Evolutionary conservation across 305 asterid genomes (phyloP), one percentile per base, ranked within the genome.

Genomic region (Caryopteris hybrid): DNA sequence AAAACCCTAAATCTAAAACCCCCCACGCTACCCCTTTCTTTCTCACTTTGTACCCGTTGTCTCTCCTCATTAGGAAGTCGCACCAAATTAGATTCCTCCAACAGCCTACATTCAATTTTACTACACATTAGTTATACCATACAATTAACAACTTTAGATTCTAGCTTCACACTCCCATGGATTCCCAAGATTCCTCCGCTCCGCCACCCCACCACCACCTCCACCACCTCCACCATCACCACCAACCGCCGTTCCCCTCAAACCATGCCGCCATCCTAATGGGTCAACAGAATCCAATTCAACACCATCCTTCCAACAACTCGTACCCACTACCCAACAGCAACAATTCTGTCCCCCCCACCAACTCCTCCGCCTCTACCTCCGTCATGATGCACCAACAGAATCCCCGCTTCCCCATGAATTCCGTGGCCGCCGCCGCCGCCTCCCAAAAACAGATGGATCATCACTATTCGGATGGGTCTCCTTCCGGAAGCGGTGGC

Each of bases 171-270:
- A 61, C 34, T 6, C 68, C 53, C 21, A 85, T 85, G 91, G 86
- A 85, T 80, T 78, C 90, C 8, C 84, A 72, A 67, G 85, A 82
- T 75, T 71, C 88, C 57, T 83, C 86, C 47, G 83, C 81, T 17
- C 80, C 75, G 64, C 77, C 72, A 17, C 84, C 75, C 69, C 84
- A 67, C 69, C 81, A 64, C 58, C 82, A 65, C 70, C 84, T 74
- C 69, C 84, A 67, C 69, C 81, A 64, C 58, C 82, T 61, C 70
- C 84, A 48, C 60, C 83, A 42, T 36, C 71, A 68, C 60, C 77
- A 51, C 18, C 84, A 71, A 10, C 79, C 65, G 22, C 83, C 63
- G n/a, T 76, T 53, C 23, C 65, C 78, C 16, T 36, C 76, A 25
- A 75, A 68, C 20, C 82, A 65, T 25, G 31, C 31, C 20, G 56